Evolutionary conservation across 2,329 filamentous ascomycete species (phyloP), one percentile per base, ranked within the genome.

Genomic region (Ophiostoma piceae): DNA sequence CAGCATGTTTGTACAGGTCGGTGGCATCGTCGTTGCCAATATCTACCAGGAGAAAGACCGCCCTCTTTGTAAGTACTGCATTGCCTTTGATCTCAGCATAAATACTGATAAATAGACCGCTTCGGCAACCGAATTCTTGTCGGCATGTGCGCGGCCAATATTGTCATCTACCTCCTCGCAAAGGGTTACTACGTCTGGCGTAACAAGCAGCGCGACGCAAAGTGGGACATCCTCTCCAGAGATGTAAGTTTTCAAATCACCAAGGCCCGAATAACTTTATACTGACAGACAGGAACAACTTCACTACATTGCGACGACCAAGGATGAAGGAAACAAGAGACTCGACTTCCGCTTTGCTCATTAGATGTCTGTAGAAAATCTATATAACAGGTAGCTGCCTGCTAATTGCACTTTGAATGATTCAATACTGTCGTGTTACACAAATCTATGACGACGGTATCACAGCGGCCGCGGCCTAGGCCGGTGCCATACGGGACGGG

Each of bases 251-350:
- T n/a, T 57, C 16, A 8, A 2, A 26, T 14, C 3, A 26, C 51
- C 51, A 26, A 22, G 9, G 3, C 26, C 8, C 22, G 22, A 22
- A 2, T 8, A 37, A 14, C 57, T 37, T 16, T 2, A 16, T 32
- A 37, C 60, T 35, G 60, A 64, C 60, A 37, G 54, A 35, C 29
- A 64, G 60, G 60, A 57, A 64, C 60, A 64, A 64, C 60, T 64
- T 35, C 26, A 64, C 60, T 64, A 64, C 29, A 64, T 64, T 35
- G 29, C 60, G 29, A 64, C 60, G 12, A 64, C 60, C 26, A 64
- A 64, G 60, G 60, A 64, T 16, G 29, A 4, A 19, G 60, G 60
- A 32, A 64, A 64, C 60, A 64, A 64, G 60, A 32, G 60, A 35
- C 60, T 64, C 4, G 60, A 64, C 12, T 64, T 64, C 60, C 60